Evolutionary conservation across 192 early-diverging fungal species (phyloP).

Genomic region (Cetraspora pellucida): DNA sequence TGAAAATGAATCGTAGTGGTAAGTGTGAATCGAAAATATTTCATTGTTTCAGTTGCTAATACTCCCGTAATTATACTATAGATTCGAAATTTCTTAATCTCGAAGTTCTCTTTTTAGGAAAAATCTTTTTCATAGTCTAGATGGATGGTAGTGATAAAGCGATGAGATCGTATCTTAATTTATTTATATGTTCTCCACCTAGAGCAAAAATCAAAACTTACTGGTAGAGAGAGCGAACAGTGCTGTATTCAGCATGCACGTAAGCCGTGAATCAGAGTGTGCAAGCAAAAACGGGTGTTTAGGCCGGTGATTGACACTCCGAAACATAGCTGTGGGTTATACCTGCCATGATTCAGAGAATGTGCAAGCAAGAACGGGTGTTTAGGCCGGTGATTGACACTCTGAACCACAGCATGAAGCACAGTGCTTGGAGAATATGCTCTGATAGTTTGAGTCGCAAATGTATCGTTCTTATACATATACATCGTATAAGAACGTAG

Average conservation of each 20-base stretch:
- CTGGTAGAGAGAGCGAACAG: not conserved
- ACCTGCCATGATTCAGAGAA: not conserved
- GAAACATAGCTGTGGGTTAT: not conserved
- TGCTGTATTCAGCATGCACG: not conserved
- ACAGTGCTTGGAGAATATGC: not conserved
- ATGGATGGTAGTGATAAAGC: not conserved
- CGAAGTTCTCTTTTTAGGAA: not conserved
- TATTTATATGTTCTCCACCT: not conserved
- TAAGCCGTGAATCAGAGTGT: slow-evolving; percentile 13
- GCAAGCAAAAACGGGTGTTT: slow-evolving; percentile 22
- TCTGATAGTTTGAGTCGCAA: not conserved
- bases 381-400: not conserved
- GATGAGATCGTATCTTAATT: not conserved
- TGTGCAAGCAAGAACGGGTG: not conserved
- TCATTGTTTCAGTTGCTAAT: not conserved
- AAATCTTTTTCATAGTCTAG: not conserved
- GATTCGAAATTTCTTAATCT: not conserved
- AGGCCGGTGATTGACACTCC: slow-evolving; percentile 13
- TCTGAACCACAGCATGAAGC: not conserved
- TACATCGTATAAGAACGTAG: not conserved
- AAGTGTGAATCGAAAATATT: not conserved
- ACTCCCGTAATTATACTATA: not conserved
- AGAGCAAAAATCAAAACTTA: slow-evolving; percentile 11
- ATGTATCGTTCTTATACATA: not conserved
- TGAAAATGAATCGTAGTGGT: not conserved